Conservation (phyloP, 1,284 basidiomycete species). For the Puccinia sorghi region DNA sequence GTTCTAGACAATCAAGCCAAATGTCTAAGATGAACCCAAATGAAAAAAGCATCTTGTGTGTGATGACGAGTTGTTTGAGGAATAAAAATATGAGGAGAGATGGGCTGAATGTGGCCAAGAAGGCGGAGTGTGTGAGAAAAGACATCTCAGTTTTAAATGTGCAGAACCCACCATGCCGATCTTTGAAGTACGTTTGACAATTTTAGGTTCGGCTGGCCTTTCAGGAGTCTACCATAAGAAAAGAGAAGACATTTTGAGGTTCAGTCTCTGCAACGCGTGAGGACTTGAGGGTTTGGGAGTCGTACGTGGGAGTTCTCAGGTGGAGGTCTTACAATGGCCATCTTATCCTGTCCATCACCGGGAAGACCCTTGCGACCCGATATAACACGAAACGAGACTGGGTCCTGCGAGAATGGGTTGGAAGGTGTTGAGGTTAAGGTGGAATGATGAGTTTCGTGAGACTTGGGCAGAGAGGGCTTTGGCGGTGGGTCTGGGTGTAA, state of each 20-base stretch:
- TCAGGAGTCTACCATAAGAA: background rate
- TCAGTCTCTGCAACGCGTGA: background rate
- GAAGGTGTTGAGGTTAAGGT: background rate
- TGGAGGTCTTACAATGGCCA: slow-evolving; percentile 29
- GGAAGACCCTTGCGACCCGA: slow-evolving; percentile 48
- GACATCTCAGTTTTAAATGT: background rate
- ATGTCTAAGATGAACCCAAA: background rate
- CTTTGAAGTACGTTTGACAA: slow-evolving; percentile 28
- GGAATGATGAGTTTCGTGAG: slow-evolving; percentile 13
- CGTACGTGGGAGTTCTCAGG: slow-evolving; percentile 24
- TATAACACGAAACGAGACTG: slow-evolving; percentile 42
- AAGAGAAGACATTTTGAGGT: background rate
- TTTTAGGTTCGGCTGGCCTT: slow-evolving; percentile 34
- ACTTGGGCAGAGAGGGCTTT: background rate
- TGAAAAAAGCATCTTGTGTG: background rate
- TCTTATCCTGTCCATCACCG: slow-evolving; percentile 38
- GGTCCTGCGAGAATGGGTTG: background rate
- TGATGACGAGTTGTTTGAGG: background rate
- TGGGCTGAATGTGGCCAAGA: background rate
- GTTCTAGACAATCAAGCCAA: background rate
- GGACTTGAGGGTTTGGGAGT: background rate
- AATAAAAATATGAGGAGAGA: too few species aligned
- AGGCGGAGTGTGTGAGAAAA: too few species aligned
- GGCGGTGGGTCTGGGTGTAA: slow-evolving; percentile 7
- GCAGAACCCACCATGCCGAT: slow-evolving; percentile 14